Percentiles rank a stretch among this genome's conserved stretches.
These are phyloP conservation scores for Pseudogymnoascus verrucosus DNA, from an alignment of 2,329 filamentous ascomycete genomes.

Conservation along the genomic window DNA sequence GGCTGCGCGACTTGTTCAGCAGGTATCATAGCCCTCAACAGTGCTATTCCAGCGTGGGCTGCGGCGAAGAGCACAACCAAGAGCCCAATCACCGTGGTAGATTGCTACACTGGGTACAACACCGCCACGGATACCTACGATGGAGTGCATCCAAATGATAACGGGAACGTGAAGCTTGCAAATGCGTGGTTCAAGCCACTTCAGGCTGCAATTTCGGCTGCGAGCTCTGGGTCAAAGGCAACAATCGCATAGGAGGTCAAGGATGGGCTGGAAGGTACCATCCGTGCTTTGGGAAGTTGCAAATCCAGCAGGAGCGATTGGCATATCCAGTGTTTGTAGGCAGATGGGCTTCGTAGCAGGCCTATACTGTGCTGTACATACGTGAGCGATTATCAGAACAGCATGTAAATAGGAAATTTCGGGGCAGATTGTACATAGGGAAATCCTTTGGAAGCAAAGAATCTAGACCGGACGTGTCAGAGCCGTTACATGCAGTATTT, in stretches of 20 bases:
- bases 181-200: slow-evolving; percentile 22
- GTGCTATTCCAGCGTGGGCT: slow-evolving; percentile 28
- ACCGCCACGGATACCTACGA: slow-evolving; percentile 25
- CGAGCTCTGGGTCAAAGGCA: neutral
- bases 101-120: slow-evolving; percentile 29
- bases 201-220: neutral
- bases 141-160: slow-evolving; percentile 29
- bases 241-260: neutral
- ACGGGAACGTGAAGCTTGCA: slow-evolving; percentile 26
- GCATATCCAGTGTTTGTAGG: neutral
- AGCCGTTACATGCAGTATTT: neutral
- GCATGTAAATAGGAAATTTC: neutral
- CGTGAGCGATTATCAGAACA: neutral
- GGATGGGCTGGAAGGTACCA: neutral
- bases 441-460: neutral
- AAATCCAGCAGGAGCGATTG: neutral
- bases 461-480: neutral
- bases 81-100: slow-evolving; percentile 29
- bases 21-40: slow-evolving; percentile 21
- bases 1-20: slow-evolving; percentile 22
- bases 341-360: neutral
- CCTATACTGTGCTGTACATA: neutral
- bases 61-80: slow-evolving; percentile 19
- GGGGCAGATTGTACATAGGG: neutral
- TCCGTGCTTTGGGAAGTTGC: neutral